phyloP scores from a whole-genome alignment of 495 filamentous ascomycete species.

The Aspergillus asperescens region DNA sequence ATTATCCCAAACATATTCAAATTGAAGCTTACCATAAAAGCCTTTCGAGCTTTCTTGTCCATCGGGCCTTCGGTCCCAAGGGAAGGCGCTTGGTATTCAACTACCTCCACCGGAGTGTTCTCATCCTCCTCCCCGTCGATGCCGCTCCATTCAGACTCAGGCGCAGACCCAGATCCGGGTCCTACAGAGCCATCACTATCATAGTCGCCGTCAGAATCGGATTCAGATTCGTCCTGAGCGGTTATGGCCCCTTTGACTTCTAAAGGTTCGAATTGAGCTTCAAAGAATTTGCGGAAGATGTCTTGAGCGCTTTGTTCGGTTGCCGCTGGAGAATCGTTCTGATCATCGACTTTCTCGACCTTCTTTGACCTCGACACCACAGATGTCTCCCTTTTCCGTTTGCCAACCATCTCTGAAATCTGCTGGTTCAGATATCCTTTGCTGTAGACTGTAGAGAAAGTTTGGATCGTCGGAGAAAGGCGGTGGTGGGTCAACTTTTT shows the following conservation, averaged over 20 bases:
- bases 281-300: constrained; percentile 76
- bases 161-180: constrained; percentile 14
- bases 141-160: constrained; percentile 60
- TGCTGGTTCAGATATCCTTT: constrained; percentile 1
- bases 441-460: not conserved
- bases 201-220: constrained; percentile 9
- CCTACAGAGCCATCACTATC: constrained; percentile 29
- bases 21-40: constrained; percentile 60
- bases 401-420: constrained; percentile 27
- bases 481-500: constrained; percentile 1
- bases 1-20: not conserved
- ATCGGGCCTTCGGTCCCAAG: constrained; percentile 32
- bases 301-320: constrained; percentile 35
- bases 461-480: not conserved
- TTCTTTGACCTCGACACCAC: constrained; percentile 28
- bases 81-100: constrained; percentile 53
- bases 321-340: constrained; percentile 13
- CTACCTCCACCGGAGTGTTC: constrained; percentile 49
- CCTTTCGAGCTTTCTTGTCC: constrained; percentile 65
- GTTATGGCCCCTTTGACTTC: constrained; percentile 22
- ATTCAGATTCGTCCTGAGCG: constrained; percentile 14
- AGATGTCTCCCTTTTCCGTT: constrained; percentile 37
- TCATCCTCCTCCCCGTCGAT: constrained; percentile 47
- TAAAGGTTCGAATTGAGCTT: constrained; percentile 77
- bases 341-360: constrained; percentile 14